Percentiles rank a stretch among this genome's conserved stretches.
phyloP scores from a whole-genome alignment of 208 protist species.

The Leishmania braziliensis region DNA sequence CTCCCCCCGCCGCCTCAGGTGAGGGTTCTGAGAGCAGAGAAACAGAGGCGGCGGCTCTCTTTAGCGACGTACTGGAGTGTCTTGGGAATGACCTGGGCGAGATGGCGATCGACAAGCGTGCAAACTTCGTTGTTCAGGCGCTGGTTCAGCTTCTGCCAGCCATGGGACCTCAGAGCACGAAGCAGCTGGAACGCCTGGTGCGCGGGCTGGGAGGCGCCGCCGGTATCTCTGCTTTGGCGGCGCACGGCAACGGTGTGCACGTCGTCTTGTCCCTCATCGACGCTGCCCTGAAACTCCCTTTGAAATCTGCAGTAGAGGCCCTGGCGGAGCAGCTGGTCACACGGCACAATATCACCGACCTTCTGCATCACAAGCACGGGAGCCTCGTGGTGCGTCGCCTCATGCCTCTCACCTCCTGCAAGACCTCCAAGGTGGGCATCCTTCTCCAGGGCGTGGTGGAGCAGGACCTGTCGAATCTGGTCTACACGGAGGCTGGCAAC shows the following conservation, averaged over 20 bases:
- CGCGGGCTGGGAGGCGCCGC: conserved; percentile 48
- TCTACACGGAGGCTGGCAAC: conserved; percentile 82
- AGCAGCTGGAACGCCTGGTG: conserved; percentile 47
- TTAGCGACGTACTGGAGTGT: conserved; percentile 47
- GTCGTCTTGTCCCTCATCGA: conserved; percentile 64
- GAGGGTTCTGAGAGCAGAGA: conserved; percentile 7
- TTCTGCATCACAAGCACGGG: conserved; percentile 61
- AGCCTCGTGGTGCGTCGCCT: conserved; percentile 81
- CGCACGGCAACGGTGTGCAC: conserved; percentile 74
- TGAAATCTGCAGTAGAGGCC: conserved; percentile 46
- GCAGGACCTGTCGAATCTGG: conserved; percentile 50
- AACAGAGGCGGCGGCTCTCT: conserved; percentile 35
- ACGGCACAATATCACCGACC: conserved; percentile 47
- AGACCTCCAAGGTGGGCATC: conserved; percentile 62
- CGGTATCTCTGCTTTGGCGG: conserved; percentile 41
- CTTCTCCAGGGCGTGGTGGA: conserved; percentile 63
- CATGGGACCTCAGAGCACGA: conserved; percentile 31
- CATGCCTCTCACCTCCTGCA: conserved; percentile 63
- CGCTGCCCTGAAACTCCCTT: conserved; percentile 40
- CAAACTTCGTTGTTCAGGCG: conserved; percentile 87
- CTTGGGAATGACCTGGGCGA: conserved; percentile 51
- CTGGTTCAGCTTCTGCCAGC: conserved; percentile 55
- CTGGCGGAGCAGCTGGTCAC: conserved; percentile 56
- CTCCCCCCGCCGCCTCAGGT: not conserved
- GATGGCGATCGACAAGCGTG: conserved; percentile 65